phyloP scores from a whole-genome alignment of 1,139 yeast genomes.

The Pneumocystis sp. region DNA sequence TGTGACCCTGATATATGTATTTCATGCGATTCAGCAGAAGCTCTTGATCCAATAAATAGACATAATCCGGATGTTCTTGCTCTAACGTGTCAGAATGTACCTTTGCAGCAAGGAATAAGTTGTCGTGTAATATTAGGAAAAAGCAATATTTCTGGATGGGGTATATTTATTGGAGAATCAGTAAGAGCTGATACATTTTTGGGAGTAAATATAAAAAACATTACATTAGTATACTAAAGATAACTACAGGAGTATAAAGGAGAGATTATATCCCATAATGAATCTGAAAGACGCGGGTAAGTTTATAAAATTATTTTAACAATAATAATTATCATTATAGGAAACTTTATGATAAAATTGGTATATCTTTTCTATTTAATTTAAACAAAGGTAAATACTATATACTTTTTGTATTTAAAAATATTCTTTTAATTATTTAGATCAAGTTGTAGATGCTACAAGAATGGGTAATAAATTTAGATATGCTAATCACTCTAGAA shows the following conservation, averaged over 20 bases:
- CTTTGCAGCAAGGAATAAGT: conserved; percentile 12
- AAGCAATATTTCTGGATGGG: conserved; percentile 14
- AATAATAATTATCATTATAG: conserved; percentile 2
- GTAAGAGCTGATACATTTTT: conserved; percentile 13
- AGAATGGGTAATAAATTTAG: conserved; percentile 2
- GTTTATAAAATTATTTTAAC: not conserved
- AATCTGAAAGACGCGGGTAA: conserved; percentile 15
- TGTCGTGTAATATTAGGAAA: conserved; percentile 12
- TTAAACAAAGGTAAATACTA: conserved; percentile 9
- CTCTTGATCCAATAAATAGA: conserved; percentile 14
- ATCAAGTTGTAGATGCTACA: conserved; percentile 2
- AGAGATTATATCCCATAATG: conserved; percentile 15
- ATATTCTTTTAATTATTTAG: not conserved
- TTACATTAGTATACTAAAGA: not conserved
- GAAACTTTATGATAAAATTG: conserved; percentile 15
- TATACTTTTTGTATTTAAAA: not conserved
- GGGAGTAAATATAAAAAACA: conserved; percentile 5
- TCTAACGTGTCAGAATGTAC: conserved; percentile 10
- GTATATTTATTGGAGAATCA: conserved; percentile 13
- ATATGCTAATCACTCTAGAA: not conserved
- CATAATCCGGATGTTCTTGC: conserved; percentile 3
- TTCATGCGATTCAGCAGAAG: conserved; percentile 13
- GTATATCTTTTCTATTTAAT: conserved; percentile 13
- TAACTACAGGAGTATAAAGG: conserved; percentile 12
- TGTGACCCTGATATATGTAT: conserved; percentile 16